A percentile compares a stretch with the other conserved stretches of the same genome.
Conservation (phyloP, 768 basidiomycete species). For the Saitozyma sp. region DNA sequence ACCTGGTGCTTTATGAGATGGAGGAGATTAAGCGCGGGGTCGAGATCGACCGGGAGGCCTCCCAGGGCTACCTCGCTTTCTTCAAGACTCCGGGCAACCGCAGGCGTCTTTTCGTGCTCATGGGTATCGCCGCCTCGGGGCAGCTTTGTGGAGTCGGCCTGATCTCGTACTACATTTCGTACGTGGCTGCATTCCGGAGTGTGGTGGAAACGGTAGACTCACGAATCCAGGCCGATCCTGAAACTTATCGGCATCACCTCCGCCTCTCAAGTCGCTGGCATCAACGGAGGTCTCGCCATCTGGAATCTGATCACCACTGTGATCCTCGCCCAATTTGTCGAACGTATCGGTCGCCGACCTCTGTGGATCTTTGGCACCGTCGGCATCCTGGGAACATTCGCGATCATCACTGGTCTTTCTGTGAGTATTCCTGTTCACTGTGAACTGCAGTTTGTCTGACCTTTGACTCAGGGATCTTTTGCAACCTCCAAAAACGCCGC, state of each 20-base stretch:
- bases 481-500: slow-evolving; percentile 4
- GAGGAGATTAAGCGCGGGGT: slow-evolving; percentile 69
- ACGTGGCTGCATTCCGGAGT: no score
- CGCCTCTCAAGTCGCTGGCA: slow-evolving; percentile 59
- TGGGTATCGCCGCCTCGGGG: slow-evolving; percentile 7
- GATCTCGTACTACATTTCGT: slow-evolving; percentile 13
- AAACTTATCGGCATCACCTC: slow-evolving; percentile 65
- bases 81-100: slow-evolving; percentile 68
- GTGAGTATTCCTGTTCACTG: background rate
- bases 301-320: slow-evolving; percentile 50
- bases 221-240: slow-evolving; percentile 57
- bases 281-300: slow-evolving; percentile 60
- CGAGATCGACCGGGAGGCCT: slow-evolving; percentile 36
- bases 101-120: slow-evolving; percentile 6
- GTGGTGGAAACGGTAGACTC: no score
- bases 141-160: slow-evolving; percentile 56
- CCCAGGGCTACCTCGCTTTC: slow-evolving; percentile 56
- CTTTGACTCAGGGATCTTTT: background rate
- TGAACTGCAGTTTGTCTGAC: no score
- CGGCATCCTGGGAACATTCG: slow-evolving; percentile 20
- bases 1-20: slow-evolving; percentile 45
- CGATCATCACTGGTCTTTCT: slow-evolving; percentile 22
- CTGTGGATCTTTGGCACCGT: slow-evolving; percentile 19
- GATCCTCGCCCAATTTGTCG: slow-evolving; percentile 17
- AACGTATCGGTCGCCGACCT: slow-evolving; percentile 19